Evolutionary conservation across 495 filamentous ascomycete species (phyloP), one percentile per base, ranked within the genome.

Genomic region (Tuber melanosporum): DNA sequence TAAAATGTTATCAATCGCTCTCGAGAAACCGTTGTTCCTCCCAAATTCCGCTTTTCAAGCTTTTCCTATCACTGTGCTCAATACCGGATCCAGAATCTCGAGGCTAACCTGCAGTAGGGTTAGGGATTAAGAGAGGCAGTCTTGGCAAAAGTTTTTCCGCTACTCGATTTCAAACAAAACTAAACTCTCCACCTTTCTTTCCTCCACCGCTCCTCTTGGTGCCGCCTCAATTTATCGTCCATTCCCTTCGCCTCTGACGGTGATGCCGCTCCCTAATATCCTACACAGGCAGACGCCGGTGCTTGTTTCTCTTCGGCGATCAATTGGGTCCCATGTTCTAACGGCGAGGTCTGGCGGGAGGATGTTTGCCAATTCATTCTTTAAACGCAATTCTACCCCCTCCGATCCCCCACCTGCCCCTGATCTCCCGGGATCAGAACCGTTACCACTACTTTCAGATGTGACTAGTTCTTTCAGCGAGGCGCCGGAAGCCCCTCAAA

Each of bases 231-330:
- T 73, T 20, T 44, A 17, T 41, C 62, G 14, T 20, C n/a, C 57
- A n/a, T 66, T 46, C 70, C 20, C 66, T 32, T 70, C 70, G 15
- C 26, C 45, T n/a, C 47, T 19, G 73, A 47, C 46, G 73, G 78
- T 45, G 57, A 80, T 80, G 78, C 71, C 74, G 32, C 73, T 80
- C 36, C 57, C 78, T 42, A 77, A 80, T 71, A 45, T 80, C 39
- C 77, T 80, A 19, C 73, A 71, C 15, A 79, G 71, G 8, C 46
- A 72, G 71, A 46, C 62, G 77, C 73, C 73, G 42, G 70, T 80
- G 44, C 71, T 69, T 7, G 43, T 76, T 41, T 45, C 74, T 26
- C 71, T 80, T 43, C 73, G 66, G 15, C 78, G 79, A 69, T 80
- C 78, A 80, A 80, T 80, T 76, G 62, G 72, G 20, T 14, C 75